These are phyloP conservation scores for Maudiozyma serrabonitensis DNA, from an alignment of 805 yeast species.

Conservation along the genomic window DNA sequence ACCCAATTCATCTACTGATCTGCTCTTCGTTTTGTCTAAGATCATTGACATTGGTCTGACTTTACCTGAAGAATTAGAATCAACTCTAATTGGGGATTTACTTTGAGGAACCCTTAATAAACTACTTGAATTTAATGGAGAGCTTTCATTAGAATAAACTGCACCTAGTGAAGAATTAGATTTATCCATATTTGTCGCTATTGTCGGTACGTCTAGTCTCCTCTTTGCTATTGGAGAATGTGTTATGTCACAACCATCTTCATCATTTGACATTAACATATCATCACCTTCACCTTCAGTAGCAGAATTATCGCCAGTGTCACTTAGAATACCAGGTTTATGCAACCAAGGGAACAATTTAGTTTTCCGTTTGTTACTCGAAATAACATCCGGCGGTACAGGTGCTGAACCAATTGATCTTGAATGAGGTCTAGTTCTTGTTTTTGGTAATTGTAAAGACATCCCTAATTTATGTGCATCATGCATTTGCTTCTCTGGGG, in stretches of 20 bases:
- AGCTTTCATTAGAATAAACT: not conserved
- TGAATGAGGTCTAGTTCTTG: slow-evolving; percentile 22
- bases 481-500: not conserved
- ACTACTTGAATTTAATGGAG: not conserved
- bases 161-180: not conserved
- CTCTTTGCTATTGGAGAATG: not conserved
- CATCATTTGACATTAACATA: slow-evolving; percentile 8
- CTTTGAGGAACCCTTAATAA: slow-evolving; percentile 11
- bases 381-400: slow-evolving; percentile 26
- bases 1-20: slow-evolving; percentile 17
- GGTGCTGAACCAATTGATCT: slow-evolving; percentile 26
- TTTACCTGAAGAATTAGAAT: slow-evolving; percentile 13
- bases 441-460: not conserved
- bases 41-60: slow-evolving; percentile 18
- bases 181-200: not conserved
- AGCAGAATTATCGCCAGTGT: slow-evolving; percentile 22
- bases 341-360: slow-evolving; percentile 25
- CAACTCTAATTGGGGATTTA: slow-evolving; percentile 17
- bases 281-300: slow-evolving; percentile 27
- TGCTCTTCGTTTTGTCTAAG: slow-evolving; percentile 10
- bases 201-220: not conserved
- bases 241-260: slow-evolving; percentile 9
- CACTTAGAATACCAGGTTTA: slow-evolving; percentile 25
- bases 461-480: not conserved
- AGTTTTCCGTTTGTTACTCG: slow-evolving; percentile 20